A percentile compares a stretch with the other conserved stretches of the same genome.
Evolutionary conservation across 176 grass and related monocot genomes (phyloP).

Genomic region (maize (Zea mays)): DNA sequence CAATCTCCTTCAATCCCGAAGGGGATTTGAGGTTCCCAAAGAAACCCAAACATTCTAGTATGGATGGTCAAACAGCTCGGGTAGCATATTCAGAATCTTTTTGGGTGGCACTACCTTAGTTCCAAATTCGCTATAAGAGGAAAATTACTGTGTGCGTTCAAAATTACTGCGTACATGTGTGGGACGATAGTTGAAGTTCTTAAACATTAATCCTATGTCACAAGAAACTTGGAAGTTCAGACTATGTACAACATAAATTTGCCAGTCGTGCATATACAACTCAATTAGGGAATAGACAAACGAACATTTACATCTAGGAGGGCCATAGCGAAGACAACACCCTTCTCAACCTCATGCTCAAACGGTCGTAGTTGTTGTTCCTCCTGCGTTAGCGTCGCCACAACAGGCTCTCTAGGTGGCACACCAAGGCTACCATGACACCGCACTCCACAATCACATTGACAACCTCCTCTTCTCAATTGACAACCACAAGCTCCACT

Average conservation of each 20-base stretch:
- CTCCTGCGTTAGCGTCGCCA: conserved; percentile 40
- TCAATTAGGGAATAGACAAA: conserved; percentile 8
- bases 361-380: conserved; percentile 57
- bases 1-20: too few relatives aligned
- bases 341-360: conserved; percentile 98
- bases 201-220: background rate
- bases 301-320: conserved; percentile 94
- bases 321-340: conserved; percentile 87
- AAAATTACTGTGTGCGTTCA: too few relatives aligned
- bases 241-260: conserved; percentile 8
- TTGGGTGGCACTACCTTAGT: too few relatives aligned
- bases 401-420: conserved; percentile 72
- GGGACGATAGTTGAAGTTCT: background rate
- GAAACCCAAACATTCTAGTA: too few relatives aligned
- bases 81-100: too few relatives aligned
- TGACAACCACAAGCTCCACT: conserved; percentile 47
- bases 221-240: background rate
- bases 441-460: conserved; percentile 89
- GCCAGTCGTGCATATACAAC: background rate
- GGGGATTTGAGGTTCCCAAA: too few relatives aligned
- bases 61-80: too few relatives aligned
- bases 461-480: conserved; percentile 77
- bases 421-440: conserved; percentile 76
- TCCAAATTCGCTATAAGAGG: too few relatives aligned
- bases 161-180: too few relatives aligned